Evolutionary conservation across 1,139 yeast genomes (phyloP).

Genomic region (Meyerozyma athensensis): DNA sequence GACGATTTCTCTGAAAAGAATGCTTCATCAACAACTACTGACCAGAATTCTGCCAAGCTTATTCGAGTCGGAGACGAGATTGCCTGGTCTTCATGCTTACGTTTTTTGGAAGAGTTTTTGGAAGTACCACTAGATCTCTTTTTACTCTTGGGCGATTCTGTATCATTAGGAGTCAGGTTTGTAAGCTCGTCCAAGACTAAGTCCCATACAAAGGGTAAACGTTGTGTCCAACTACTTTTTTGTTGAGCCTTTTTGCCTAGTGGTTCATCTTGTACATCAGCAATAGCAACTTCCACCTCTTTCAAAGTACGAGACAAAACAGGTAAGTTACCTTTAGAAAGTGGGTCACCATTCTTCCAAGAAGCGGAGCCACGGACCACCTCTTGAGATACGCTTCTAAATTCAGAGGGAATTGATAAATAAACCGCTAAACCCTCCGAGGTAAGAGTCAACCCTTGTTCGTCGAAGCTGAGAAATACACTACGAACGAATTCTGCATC

Average conservation of each 20-base stretch:
- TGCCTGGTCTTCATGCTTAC: conserved; percentile 15
- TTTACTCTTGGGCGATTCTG: conserved; percentile 21
- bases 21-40: conserved; percentile 70
- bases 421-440: conserved; percentile 81
- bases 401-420: conserved; percentile 38
- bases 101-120: conserved; percentile 27
- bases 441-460: conserved; percentile 54
- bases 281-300: conserved; percentile 42
- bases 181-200: conserved; percentile 46
- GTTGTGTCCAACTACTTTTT: conserved; percentile 72
- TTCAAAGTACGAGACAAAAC: conserved; percentile 61
- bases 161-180: conserved; percentile 12
- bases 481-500: conserved; percentile 24
- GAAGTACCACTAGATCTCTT: conserved; percentile 27
- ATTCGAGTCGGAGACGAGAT: conserved; percentile 19
- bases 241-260: conserved; percentile 28
- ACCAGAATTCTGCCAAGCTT: conserved; percentile 72
- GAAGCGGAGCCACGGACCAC: conserved; percentile 26
- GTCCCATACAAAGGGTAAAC: conserved; percentile 81
- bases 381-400: conserved; percentile 15
- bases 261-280: conserved; percentile 26
- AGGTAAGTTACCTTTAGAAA: conserved; percentile 61
- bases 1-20: conserved; percentile 75
- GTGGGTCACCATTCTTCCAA: conserved; percentile 76
- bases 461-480: conserved; percentile 42